phyloP scores from a whole-genome alignment of 164 flowering plant species.

The Litsea cubeba region DNA sequence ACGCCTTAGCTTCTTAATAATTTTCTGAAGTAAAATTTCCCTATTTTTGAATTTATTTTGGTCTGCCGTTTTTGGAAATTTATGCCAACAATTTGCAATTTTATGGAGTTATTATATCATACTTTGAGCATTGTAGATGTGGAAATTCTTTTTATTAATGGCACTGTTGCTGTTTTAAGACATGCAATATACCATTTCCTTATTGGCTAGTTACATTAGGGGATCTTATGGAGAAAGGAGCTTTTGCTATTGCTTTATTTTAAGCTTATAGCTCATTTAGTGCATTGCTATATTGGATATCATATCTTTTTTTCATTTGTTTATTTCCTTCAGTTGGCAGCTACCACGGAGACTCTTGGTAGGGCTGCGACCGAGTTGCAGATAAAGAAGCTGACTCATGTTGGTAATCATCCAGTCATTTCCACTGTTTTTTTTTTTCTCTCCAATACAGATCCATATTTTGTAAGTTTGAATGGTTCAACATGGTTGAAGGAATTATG shows the following conservation, averaged over 20 bases:
- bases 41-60: no score
- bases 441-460: no score
- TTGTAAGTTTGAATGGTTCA: neutral
- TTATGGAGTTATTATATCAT: no score
- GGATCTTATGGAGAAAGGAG: no score
- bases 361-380: slow-evolving; percentile 72
- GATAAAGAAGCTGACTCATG: slow-evolving; percentile 62
- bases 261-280: neutral
- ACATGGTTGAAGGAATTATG: neutral
- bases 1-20: no score
- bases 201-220: no score
- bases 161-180: neutral
- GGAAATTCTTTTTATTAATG: neutral
- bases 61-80: no score
- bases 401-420: slow-evolving; percentile 38
- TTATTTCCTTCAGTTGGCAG: slow-evolving; percentile 52
- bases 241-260: neutral
- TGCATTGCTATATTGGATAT: neutral
- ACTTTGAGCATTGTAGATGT: no score
- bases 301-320: neutral
- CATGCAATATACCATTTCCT: neutral
- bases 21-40: no score
- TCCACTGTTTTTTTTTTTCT: neutral
- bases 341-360: slow-evolving; percentile 61
- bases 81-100: no score